These are phyloP conservation scores for Irpex sp. DNA, from an alignment of 1,284 basidiomycete species.

Conservation along the genomic window DNA sequence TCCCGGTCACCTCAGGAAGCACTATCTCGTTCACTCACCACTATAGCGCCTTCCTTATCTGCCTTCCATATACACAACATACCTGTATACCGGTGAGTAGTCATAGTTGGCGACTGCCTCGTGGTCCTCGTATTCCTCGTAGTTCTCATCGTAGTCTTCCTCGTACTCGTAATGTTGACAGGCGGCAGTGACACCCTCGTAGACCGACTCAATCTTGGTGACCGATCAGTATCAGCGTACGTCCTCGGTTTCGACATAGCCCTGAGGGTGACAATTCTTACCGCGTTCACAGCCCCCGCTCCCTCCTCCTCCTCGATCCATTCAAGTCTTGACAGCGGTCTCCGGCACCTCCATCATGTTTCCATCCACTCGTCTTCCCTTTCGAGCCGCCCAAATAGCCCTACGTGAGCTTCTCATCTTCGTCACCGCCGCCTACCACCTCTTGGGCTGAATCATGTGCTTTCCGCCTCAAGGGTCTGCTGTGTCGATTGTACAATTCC, in stretches of 20 bases:
- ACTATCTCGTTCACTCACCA: too few species aligned
- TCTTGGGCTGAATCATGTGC: neutral
- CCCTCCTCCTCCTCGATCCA: too few species aligned
- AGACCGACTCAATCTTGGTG: conserved; percentile 4
- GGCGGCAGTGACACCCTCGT: neutral
- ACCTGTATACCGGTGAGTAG: too few species aligned
- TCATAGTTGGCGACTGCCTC: too few species aligned
- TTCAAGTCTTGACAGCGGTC: too few species aligned
- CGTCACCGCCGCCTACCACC: neutral
- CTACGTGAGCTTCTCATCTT: neutral
- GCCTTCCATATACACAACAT: too few species aligned
- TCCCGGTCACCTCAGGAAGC: too few species aligned
- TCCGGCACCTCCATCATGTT: neutral
- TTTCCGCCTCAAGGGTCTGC: conserved; percentile 19
- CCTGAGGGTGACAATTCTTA: neutral
- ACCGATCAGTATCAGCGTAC: neutral
- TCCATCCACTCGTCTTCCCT: neutral
- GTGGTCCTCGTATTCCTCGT: too few species aligned
- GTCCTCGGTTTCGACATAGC: neutral
- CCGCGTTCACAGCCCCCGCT: conserved; percentile 2
- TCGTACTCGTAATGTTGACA: too few species aligned
- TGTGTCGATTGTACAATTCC: neutral
- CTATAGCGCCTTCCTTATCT: too few species aligned
- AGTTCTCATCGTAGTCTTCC: too few species aligned
- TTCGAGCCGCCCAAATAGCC: neutral